phyloP scores from a whole-genome alignment of 2,329 filamentous ascomycete species.

The Talaromyces sp. region DNA sequence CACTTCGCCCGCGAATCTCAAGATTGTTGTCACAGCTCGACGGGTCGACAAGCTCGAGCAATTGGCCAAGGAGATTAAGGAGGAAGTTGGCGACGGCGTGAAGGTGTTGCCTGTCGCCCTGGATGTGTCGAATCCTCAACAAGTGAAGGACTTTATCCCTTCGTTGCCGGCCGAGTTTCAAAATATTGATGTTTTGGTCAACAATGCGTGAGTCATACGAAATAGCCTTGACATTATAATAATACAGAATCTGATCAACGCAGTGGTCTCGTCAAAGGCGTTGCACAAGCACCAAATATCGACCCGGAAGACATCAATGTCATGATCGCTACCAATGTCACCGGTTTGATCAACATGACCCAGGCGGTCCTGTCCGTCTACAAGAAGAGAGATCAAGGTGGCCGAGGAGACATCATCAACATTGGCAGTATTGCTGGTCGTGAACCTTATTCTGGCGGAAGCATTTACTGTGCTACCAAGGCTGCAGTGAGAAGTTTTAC shows the following conservation, averaged over 20 bases:
- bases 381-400: conserved; percentile 65
- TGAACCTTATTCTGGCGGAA: conserved; percentile 78
- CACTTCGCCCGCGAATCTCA: conserved; percentile 73
- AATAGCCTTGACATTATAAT: conserved; percentile 5
- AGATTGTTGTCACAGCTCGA: conserved; percentile 84
- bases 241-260: conserved; percentile 14
- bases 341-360: conserved; percentile 92
- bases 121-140: conserved; percentile 76
- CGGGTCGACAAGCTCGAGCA: conserved; percentile 73
- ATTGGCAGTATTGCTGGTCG: conserved; percentile 88
- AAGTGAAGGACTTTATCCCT: conserved; percentile 69
- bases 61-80: conserved; percentile 70
- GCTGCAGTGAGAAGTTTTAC: conserved; percentile 83
- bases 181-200: conserved; percentile 84
- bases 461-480: conserved; percentile 92
- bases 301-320: conserved; percentile 72
- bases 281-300: conserved; percentile 82
- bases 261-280: conserved; percentile 83
- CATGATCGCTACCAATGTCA: conserved; percentile 94
- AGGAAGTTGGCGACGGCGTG: conserved; percentile 74
- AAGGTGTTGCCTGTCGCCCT: conserved; percentile 78
- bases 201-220: conserved; percentile 73
- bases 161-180: conserved; percentile 76
- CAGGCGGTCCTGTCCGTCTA: conserved; percentile 84
- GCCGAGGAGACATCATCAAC: conserved; percentile 90